These are phyloP conservation scores for Jamesozyma spencerorum DNA, from an alignment of 805 yeast genomes.

Conservation along the genomic window DNA sequence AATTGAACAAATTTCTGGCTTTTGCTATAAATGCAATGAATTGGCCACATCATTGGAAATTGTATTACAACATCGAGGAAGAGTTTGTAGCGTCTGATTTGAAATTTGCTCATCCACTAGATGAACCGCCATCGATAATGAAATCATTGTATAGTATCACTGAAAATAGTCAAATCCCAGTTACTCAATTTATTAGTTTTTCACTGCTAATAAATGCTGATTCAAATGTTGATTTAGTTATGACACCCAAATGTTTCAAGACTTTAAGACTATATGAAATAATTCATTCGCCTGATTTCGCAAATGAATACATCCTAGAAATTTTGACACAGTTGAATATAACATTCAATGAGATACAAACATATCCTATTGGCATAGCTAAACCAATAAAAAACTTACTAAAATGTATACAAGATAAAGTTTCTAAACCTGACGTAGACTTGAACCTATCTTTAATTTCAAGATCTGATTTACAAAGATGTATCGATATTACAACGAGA, in stretches of 20 bases:
- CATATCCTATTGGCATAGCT: conserved; percentile 64
- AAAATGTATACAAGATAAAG: conserved; percentile 42
- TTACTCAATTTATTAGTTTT: conserved; percentile 48
- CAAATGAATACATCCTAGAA: conserved; percentile 47
- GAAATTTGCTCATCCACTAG: conserved; percentile 24
- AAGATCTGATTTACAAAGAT: conserved; percentile 47
- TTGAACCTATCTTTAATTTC: conserved; percentile 49
- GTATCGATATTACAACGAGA: conserved; percentile 3
- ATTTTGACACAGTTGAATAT: conserved; percentile 53
- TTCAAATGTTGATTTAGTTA: conserved; percentile 45
- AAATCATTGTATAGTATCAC: conserved; percentile 35
- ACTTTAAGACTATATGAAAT: conserved; percentile 54
- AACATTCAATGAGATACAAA: conserved; percentile 43
- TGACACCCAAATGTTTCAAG: conserved; percentile 60
- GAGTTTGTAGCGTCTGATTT: background rate
- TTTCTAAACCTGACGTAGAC: conserved; percentile 40
- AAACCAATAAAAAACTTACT: conserved; percentile 59
- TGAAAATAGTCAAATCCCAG: conserved; percentile 20
- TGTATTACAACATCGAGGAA: conserved; percentile 36
- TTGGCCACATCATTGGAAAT: conserved; percentile 61
- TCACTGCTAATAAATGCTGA: conserved; percentile 64
- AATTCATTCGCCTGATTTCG: conserved; percentile 44
- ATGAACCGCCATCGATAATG: conserved; percentile 31
- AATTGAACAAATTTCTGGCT: conserved; percentile 46
- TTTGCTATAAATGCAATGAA: conserved; percentile 60